Evolutionary conservation across 169 alveolate genomes (phyloP).

Genomic region (Plasmodium inui): DNA sequence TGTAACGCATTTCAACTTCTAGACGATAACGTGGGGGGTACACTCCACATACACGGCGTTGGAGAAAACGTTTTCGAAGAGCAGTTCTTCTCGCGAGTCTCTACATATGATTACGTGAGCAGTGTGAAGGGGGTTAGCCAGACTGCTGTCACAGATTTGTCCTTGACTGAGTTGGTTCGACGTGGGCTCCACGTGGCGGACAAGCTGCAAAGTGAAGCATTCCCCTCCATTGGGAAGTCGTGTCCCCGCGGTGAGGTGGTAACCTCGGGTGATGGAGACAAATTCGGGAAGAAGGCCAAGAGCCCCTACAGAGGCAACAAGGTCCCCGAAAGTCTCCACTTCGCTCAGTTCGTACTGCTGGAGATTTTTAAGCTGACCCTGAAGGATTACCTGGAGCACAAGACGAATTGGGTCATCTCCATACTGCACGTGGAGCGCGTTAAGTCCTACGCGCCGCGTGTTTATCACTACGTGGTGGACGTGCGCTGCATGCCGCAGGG

Average conservation of each 20-base stretch:
- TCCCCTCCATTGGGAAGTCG: neutral
- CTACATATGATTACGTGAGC: conserved; percentile 13
- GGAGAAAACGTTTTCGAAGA: conserved; percentile 19
- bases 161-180: neutral
- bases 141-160: neutral
- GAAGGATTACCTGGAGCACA: conserved; percentile 5
- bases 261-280: neutral
- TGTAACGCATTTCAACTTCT: conserved; percentile 78
- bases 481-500: conserved; percentile 31
- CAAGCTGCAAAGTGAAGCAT: neutral
- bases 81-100: neutral
- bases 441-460: conserved; percentile 80
- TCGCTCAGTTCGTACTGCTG: conserved; percentile 35
- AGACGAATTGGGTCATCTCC: conserved; percentile 35
- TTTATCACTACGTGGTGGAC: conserved; percentile 80
- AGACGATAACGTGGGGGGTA: conserved; percentile 78
- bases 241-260: neutral
- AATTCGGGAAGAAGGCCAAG: neutral
- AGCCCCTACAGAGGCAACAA: conserved; percentile 6
- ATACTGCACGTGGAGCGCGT: conserved; percentile 76
- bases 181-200: neutral
- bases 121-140: neutral
- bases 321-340: conserved; percentile 8
- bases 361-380: conserved; percentile 53
- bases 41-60: conserved; percentile 80